Conservation (phyloP, 2,329 filamentous ascomycete species). For the Penicillium sp. region DNA sequence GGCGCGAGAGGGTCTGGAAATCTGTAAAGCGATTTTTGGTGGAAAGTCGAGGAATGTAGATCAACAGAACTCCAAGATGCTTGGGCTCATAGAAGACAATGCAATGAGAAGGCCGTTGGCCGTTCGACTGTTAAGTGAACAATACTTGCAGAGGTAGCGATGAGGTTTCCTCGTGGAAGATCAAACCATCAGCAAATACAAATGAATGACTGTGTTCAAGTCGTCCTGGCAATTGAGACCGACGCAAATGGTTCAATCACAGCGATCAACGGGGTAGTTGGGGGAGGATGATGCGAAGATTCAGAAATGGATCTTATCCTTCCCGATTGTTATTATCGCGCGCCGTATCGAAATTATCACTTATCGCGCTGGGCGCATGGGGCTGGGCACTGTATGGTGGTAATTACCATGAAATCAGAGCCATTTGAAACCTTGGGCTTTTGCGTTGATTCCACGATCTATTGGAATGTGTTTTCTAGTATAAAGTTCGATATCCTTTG, state of each 20-base stretch:
- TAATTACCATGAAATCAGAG: background rate
- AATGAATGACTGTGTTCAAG: slow-evolving; percentile 4
- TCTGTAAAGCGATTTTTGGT: background rate
- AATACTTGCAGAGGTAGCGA: background rate
- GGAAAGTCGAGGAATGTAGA: background rate
- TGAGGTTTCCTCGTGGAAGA: slow-evolving; percentile 2
- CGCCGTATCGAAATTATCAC: slow-evolving; percentile 7
- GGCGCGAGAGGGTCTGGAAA: background rate
- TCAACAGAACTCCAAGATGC: background rate
- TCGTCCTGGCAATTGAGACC: background rate
- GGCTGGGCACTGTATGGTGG: background rate
- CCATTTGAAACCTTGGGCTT: background rate
- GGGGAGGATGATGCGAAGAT: slow-evolving; percentile 11
- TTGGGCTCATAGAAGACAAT: background rate
- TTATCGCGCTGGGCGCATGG: background rate
- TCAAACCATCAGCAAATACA: background rate
- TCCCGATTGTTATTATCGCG: slow-evolving; percentile 22
- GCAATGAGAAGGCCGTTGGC: background rate
- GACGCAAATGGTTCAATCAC: background rate
- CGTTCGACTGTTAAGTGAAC: background rate
- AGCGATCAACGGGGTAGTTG: background rate
- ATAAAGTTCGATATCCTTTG: background rate
- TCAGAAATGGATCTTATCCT: slow-evolving; percentile 21
- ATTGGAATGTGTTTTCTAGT: background rate
- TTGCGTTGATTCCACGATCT: background rate